These are phyloP conservation scores for Porcisia deanei DNA, from an alignment of 208 protist genomes.

Conservation along the genomic window DNA sequence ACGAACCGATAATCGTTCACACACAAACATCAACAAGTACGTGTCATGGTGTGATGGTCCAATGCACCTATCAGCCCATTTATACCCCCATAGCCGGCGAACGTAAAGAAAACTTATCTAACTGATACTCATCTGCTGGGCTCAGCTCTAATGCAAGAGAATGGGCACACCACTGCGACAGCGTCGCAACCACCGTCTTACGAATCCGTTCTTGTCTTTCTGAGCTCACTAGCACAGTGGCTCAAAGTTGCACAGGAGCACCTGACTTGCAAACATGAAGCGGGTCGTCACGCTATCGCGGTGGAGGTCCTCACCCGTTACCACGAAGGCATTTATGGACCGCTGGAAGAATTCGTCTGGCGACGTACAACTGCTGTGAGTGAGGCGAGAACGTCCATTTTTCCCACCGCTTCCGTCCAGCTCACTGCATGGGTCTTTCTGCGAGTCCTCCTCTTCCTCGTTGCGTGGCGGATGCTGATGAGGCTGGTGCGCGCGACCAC, in stretches of 20 bases:
- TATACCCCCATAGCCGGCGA: background rate
- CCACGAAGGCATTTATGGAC: constrained; percentile 2
- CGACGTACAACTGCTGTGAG: background rate
- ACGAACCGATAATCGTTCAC: background rate
- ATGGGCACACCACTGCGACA: background rate
- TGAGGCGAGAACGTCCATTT: background rate
- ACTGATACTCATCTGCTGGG: background rate
- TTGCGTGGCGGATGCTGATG: constrained; percentile 7
- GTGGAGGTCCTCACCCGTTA: constrained; percentile 3
- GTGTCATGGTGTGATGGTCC: background rate
- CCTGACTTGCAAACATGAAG: constrained; percentile 3
- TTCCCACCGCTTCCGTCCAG: constrained; percentile 2
- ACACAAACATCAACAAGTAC: background rate
- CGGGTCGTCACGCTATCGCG: background rate
- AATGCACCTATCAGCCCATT: background rate
- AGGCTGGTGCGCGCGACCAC: constrained; percentile 3
- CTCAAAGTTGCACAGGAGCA: constrained; percentile 2
- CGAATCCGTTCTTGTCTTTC: constrained; percentile 2
- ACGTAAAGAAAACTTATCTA: background rate
- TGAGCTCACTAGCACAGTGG: constrained; percentile 5
- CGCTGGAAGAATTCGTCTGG: background rate
- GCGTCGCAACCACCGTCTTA: constrained; percentile 4
- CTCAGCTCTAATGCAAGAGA: background rate
- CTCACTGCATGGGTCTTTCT: constrained; percentile 2
- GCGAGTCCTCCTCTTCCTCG: constrained; percentile 1